Conservation (phyloP, 805 yeast genomes). For the Metschnikowia borealis region DNA sequence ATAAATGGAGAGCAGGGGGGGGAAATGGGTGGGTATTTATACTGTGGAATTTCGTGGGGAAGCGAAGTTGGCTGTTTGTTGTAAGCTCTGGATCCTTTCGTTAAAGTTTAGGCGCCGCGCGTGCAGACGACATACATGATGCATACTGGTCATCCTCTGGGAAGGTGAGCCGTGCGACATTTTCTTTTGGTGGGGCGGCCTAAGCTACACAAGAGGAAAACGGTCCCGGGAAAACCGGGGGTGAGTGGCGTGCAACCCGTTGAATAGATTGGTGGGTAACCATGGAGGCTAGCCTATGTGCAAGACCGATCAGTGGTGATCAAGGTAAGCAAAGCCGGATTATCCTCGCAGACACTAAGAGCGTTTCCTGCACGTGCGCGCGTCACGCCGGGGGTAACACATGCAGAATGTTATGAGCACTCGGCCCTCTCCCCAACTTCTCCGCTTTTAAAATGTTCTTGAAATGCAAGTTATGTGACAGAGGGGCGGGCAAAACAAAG, state of each 20-base stretch:
- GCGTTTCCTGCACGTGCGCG: not conserved
- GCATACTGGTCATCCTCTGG: not conserved
- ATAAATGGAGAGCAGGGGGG: too few relatives aligned
- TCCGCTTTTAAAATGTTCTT: not conserved
- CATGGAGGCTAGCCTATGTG: too few relatives aligned
- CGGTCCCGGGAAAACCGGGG: too few relatives aligned
- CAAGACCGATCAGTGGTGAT: too few relatives aligned
- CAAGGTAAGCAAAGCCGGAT: not conserved
- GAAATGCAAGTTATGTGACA: not conserved
- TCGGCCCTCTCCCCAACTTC: not conserved
- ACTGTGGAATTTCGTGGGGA: not conserved
- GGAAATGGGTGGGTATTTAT: conserved; percentile 1
- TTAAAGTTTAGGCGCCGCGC: not conserved
- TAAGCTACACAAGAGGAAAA: too few relatives aligned
- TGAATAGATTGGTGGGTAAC: too few relatives aligned
- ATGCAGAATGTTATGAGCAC: conserved; percentile 1
- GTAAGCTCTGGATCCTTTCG: not conserved
- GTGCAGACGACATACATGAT: conserved; percentile 2
- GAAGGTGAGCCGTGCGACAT: conserved; percentile 1
- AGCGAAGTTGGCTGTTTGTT: not conserved
- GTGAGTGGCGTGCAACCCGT: too few relatives aligned
- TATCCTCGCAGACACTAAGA: not conserved
- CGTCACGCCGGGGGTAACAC: not conserved
- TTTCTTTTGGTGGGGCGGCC: too few relatives aligned
- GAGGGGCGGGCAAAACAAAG: not conserved